Conservation (phyloP, 805 yeast genomes). For the Candida multigemmis region DNA sequence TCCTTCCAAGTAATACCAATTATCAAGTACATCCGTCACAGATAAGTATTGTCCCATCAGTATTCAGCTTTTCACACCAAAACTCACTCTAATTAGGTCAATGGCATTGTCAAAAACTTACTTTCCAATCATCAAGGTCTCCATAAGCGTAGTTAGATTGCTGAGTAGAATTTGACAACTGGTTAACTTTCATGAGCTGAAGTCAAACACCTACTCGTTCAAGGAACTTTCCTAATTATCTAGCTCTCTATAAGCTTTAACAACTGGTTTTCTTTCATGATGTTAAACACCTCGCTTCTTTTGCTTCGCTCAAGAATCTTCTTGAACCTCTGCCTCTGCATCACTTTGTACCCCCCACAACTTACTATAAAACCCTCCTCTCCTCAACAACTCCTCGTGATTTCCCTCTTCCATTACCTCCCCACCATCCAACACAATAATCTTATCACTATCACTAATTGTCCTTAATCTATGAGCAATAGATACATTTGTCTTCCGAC, state of each 20-base stretch:
- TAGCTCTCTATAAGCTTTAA: background rate
- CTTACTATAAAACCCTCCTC: constrained; percentile 59
- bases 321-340: constrained; percentile 30
- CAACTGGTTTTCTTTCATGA: background rate
- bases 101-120: no score
- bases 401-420: constrained; percentile 81
- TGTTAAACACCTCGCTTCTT: constrained; percentile 3
- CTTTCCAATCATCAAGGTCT: no score
- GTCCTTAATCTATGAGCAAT: constrained; percentile 94
- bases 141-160: no score
- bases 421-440: constrained; percentile 78
- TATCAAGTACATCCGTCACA: no score
- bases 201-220: no score
- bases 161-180: no score
- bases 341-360: constrained; percentile 93
- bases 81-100: no score
- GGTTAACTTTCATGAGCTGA: no score
- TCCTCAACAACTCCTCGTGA: constrained; percentile 52
- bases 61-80: no score
- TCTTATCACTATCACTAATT: constrained; percentile 88
- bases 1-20: no score
- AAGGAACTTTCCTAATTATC: background rate
- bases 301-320: constrained; percentile 5
- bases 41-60: no score
- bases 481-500: constrained; percentile 68